Base-by-base conservation (phyloP, 2,329 filamentous ascomycete species). In the Biscogniauxia marginata region DNA sequence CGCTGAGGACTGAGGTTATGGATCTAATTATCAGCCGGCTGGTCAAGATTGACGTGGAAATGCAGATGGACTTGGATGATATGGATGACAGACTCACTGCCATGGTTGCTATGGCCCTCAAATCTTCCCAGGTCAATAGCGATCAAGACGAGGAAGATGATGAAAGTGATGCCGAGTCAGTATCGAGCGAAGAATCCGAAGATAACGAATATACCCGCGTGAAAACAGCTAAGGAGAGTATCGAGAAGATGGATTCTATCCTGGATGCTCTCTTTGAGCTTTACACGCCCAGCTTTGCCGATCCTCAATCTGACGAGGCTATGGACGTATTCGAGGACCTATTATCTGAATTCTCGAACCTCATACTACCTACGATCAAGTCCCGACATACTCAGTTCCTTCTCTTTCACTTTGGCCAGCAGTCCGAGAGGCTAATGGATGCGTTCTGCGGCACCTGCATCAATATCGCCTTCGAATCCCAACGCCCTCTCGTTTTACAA, bases 301-400 rank as follows among this genome's bases (percentile, higher is more conserved):
- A 87, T 47, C 88, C 89, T 8, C 83, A 86, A 39, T 84, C 85
- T 11, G 82, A 87, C 49, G 80, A 85, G 55, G 87, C 90, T 45
- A 84, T 89, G 61, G 85, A 87, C 54, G 85, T 85, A 50, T 90
- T 96, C 64, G 87, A 90, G 52, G 85, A 90, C 54, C 81, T 99
- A 43, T 80, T 98, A 23, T 84, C 87, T 49, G 92, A 96, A 70
- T 99, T 99, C 68, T 84, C 88, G 58, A 89, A 85, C 69, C 91
- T 92, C 67, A 91, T 99, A 57, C 82, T 99, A 24, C 92, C 93
- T 3, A 96, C 92, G 13, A 92, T 95, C 71, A 90, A 91, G 64
- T 96, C 92, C 21, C 87, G 95, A 30, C 93, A 98, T 71, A 92
- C 92, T 0, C 95, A 99, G 68, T 99, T 98, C 66, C 84, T 99